These are phyloP conservation scores for Dalbergia cultrata DNA, from an alignment of 306 rosid genomes.

Conservation along the genomic window DNA sequence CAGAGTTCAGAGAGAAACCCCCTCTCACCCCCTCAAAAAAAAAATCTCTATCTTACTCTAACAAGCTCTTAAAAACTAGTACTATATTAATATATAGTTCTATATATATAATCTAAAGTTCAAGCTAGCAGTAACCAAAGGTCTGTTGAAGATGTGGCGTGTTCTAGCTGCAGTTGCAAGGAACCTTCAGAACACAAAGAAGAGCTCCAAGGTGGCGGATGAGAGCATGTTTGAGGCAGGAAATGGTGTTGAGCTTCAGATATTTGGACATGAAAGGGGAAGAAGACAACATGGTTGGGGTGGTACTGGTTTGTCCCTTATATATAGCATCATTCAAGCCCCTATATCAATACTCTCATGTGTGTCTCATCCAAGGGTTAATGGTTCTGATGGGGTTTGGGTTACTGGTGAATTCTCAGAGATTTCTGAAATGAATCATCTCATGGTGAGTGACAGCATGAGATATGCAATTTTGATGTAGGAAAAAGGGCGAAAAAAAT, in stretches of 20 bases:
- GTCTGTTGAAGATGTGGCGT: constrained; percentile 52
- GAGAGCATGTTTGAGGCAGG: constrained; percentile 73
- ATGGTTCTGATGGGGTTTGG: constrained; percentile 79
- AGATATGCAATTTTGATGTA: constrained; percentile 97
- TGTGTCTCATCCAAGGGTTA: constrained; percentile 72
- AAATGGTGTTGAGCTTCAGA: constrained; percentile 54
- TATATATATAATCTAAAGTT: background rate
- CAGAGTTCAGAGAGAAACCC: background rate
- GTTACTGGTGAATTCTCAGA: constrained; percentile 68
- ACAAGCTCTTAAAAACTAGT: background rate
- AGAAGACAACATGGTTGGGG: constrained; percentile 60
- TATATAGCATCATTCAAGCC: constrained; percentile 63
- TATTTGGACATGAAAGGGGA: constrained; percentile 42
- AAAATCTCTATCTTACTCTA: constrained; percentile 10
- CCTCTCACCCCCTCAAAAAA: background rate
- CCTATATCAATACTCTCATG: constrained; percentile 80
- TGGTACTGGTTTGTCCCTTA: constrained; percentile 43
- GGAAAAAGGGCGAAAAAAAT: background rate
- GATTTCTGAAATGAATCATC: constrained; percentile 84
- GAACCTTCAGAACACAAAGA: constrained; percentile 63
- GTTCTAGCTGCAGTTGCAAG: constrained; percentile 55
- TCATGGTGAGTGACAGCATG: constrained; percentile 96
- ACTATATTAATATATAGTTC: background rate
- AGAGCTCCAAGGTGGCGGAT: constrained; percentile 88
- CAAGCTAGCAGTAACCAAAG: background rate